These are phyloP conservation scores for Annulohypoxylon bovei DNA, from an alignment of 495 filamentous ascomycete species.

Conservation along the genomic window DNA sequence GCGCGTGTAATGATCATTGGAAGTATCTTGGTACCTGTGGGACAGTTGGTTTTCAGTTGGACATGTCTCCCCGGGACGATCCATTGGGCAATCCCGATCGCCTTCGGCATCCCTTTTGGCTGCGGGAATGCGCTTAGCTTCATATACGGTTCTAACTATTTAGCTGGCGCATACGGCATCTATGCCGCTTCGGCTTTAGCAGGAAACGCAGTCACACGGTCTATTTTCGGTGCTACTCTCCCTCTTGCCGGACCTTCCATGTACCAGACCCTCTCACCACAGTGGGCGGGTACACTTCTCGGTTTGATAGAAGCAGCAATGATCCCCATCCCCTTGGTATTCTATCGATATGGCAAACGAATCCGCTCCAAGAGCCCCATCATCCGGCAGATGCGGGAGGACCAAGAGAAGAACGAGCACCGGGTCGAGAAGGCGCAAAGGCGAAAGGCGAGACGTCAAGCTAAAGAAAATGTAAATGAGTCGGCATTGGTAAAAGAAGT, in stretches of 20 bases:
- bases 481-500: constrained; percentile 6
- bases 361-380: constrained; percentile 73
- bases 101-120: constrained; percentile 82
- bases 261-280: constrained; percentile 74
- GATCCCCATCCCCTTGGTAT: constrained; percentile 82
- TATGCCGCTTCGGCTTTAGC: constrained; percentile 82
- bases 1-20: constrained; percentile 77
- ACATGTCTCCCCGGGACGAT: constrained; percentile 77
- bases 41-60: constrained; percentile 84
- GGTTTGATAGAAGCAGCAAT: constrained; percentile 73
- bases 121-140: constrained; percentile 80
- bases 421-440: constrained; percentile 27
- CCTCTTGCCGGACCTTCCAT: constrained; percentile 78
- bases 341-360: constrained; percentile 76
- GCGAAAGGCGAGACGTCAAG: constrained; percentile 17
- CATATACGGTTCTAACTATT: constrained; percentile 81
- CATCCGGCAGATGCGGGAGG: constrained; percentile 75
- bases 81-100: constrained; percentile 78
- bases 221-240: constrained; percentile 71
- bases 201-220: constrained; percentile 78
- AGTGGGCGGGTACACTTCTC: constrained; percentile 82
- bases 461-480: not conserved
- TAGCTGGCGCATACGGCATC: constrained; percentile 79
- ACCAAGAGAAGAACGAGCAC: constrained; percentile 69
- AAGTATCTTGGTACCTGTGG: constrained; percentile 71